Evolutionary conservation across 176 grass and related monocot species (phyloP).

Genomic region (Tillandsia leiboldiana): DNA sequence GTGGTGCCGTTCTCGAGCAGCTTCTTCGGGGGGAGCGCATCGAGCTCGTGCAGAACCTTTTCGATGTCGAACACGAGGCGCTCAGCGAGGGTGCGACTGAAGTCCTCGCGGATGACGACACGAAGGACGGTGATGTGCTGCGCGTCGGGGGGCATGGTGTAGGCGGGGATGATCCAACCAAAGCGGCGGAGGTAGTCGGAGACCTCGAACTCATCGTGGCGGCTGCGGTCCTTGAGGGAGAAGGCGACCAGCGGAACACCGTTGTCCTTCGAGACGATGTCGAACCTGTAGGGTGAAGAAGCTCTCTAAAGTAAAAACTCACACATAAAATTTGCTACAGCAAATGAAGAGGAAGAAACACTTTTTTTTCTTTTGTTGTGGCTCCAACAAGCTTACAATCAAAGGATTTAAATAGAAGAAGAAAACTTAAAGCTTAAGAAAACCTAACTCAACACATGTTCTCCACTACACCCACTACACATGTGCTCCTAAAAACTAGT

Average conservation of each 20-base stretch:
- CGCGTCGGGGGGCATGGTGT: constrained; percentile 89
- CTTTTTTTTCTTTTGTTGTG: too few relatives aligned
- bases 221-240: constrained; percentile 76
- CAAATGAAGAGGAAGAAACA: too few relatives aligned
- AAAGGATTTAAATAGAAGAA: too few relatives aligned
- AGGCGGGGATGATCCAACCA: constrained; percentile 94
- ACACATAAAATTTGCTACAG: too few relatives aligned
- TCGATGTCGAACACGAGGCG: constrained; percentile 78
- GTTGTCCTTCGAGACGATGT: constrained; percentile 86
- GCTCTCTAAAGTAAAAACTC: too few relatives aligned
- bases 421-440: too few relatives aligned
- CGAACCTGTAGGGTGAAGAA: too few relatives aligned
- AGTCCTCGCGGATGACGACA: constrained; percentile 92
- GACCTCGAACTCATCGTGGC: constrained; percentile 89
- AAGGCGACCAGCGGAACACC: constrained; percentile 92
- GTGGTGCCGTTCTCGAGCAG: not conserved
- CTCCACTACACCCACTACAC: too few relatives aligned
- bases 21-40: constrained; percentile 56
- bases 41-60: constrained; percentile 74
- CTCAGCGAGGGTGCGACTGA: constrained; percentile 93
- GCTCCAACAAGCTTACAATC: too few relatives aligned
- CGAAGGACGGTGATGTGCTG: constrained; percentile 91
- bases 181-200: constrained; percentile 89
- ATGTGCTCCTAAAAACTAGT: too few relatives aligned
- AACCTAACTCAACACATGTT: too few relatives aligned